Evolutionary conservation across 192 early-diverging fungal genomes (phyloP), one percentile per base, ranked within the genome.

Genomic region (Obelidium mucronatum): DNA sequence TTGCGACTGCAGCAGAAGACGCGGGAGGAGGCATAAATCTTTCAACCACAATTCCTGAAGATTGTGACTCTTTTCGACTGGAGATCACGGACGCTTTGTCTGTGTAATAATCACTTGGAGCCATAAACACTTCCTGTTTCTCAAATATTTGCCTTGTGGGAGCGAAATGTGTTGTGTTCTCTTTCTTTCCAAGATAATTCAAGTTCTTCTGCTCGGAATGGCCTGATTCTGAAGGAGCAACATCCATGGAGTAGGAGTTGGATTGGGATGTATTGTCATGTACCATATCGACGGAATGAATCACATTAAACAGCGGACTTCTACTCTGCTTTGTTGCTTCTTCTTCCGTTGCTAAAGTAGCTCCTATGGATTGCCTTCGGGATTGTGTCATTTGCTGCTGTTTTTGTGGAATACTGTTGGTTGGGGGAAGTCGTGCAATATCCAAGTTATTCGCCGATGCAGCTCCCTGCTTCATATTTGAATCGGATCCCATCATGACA

Each of bases 301-400:
- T 34, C 8, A 65, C 26, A 3, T 65, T n/a, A 11, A 65, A 24
- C 35, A 65, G 26, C 26, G 63, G 63, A 35, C 63, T 65, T 40
- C 63, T 8, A 35, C 63, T 65, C 15, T 37, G 63, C 39, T 26
- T 30, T 19, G 8, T 15, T 19, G 31, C 63, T 5, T 65, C 63
- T 2, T 65, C 63, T 60, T 60, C 15, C 4, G 39, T 36, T 35
- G 26, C 31, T 24, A 65, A 40, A 22, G 35, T 22, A 11, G 37
- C 1, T 33, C 8, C 31, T 19, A n/a, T 31, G 8, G 56, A 59
- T 31, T 6, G 8, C 24, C 31, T 11, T 24, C 56, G 56, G 8
- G 56, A 59, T 59, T 11, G 6, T 30, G n/a, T 24, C 17, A 30
- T 19, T 19, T 11, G 0, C 26, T 6, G 13, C 11, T 30, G 6